phyloP scores from a whole-genome alignment of 1,284 basidiomycete species.

The Athelia sp. region DNA sequence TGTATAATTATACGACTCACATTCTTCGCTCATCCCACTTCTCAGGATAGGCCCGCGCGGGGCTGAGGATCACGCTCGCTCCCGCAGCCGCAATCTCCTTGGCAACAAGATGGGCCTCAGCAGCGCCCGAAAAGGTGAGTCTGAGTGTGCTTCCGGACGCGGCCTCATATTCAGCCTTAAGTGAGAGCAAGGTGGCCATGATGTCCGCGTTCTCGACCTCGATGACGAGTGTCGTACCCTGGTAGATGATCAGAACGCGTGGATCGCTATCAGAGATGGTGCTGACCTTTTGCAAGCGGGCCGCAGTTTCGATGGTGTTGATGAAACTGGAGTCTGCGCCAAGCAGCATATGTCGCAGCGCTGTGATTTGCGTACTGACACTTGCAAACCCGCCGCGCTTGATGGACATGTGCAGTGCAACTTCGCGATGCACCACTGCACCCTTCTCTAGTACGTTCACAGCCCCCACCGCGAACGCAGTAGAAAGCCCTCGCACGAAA shows the following conservation, averaged over 20 bases:
- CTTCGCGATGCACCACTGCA: conserved; percentile 66
- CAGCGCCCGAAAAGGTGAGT: conserved; percentile 68
- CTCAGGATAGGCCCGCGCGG: conserved; percentile 51
- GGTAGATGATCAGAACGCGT: conserved; percentile 3
- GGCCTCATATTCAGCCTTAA: conserved; percentile 71
- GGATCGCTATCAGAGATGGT: background rate
- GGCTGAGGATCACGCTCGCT: conserved; percentile 67
- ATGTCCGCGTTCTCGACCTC: conserved; percentile 70
- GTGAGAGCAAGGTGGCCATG: conserved; percentile 69
- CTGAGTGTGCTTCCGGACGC: conserved; percentile 49
- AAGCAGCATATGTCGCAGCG: conserved; percentile 51
- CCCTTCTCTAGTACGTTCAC: conserved; percentile 56
- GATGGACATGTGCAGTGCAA: conserved; percentile 70
- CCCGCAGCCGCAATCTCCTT: conserved; percentile 62
- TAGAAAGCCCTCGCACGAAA: conserved; percentile 64
- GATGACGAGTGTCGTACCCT: conserved; percentile 63
- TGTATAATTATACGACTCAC: conserved; percentile 32
- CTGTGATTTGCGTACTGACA: conserved; percentile 70
- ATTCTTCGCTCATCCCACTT: conserved; percentile 68
- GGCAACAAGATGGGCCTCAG: conserved; percentile 74
- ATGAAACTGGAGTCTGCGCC: conserved; percentile 34
- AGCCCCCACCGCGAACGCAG: conserved; percentile 60
- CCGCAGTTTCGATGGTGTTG: conserved; percentile 38
- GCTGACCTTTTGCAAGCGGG: conserved; percentile 51
- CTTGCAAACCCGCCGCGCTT: conserved; percentile 37